Evolutionary conservation across 139 green algal species (phyloP), one percentile per base, ranked within the genome.

Genomic region (Chlorella sp.): DNA sequence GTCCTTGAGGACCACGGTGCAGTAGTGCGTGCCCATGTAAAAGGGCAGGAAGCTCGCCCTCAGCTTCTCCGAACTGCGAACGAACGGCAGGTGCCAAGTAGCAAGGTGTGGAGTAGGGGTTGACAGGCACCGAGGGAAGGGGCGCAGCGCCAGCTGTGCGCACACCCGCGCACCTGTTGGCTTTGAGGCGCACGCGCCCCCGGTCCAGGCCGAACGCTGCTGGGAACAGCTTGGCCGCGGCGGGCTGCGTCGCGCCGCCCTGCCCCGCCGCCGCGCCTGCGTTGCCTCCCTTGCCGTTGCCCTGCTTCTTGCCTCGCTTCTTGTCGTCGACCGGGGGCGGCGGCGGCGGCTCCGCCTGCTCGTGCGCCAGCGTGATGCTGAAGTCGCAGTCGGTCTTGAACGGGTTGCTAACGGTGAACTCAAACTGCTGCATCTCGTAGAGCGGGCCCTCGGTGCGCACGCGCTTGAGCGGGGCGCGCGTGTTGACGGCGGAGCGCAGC

Each of bases 21-120:
- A 85, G 69, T 77, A 78, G 70, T 91, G 81, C 0, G 78, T 79
- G 42, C 77, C 83, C 62, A 87, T 67, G 23, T 62, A 72, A 74
- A 92, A 95, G 29, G 90, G 90, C 34, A 95, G 83, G 83, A 89
- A 95, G 50, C 74, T 79, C n/a, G 76, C 80, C 23, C 71, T 69
- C 50, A 94, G 66, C 70, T 79, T 67, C 27, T 67, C 69, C 17
- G 23, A 68, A 23, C 62, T 84, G 71, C 86, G 86, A 55, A 17
- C 42, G 17, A 10, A 55, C 42, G n/a, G n/a, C n/a, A n/a, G n/a
- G n/a, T n/a, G n/a, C n/a, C n/a, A n/a, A n/a, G n/a, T n/a, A n/a
- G n/a, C n/a, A n/a, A n/a, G n/a, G n/a, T n/a, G n/a, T n/a, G n/a
- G n/a, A n/a, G n/a, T n/a, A n/a, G n/a, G n/a, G n/a, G n/a, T n/a